phyloP scores from a whole-genome alignment of 768 basidiomycete genomes.

The Cyathus striatus region DNA sequence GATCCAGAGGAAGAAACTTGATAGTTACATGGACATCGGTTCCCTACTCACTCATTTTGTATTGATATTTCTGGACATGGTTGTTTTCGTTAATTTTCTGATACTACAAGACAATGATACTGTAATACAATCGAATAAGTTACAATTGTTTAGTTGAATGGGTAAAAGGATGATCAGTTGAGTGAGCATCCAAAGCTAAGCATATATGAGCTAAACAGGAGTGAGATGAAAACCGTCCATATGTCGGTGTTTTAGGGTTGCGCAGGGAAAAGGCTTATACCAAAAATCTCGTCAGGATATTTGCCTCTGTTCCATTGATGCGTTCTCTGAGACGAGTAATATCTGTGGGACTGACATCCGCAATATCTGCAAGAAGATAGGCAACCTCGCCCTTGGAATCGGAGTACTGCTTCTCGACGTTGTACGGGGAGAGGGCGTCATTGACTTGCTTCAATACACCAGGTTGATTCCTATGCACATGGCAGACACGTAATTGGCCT shows the following conservation, averaged over 20 bases:
- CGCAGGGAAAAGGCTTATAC: slow-evolving; percentile 29
- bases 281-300: slow-evolving; percentile 87
- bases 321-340: slow-evolving; percentile 71
- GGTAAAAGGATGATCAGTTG: slow-evolving; percentile 27
- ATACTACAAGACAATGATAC: background rate
- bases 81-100: too few relatives aligned
- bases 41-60: too few relatives aligned
- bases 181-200: slow-evolving; percentile 21
- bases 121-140: slow-evolving; percentile 14
- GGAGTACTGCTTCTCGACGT: slow-evolving; percentile 99
- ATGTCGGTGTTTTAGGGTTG: slow-evolving; percentile 20
- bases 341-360: slow-evolving; percentile 79
- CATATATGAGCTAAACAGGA: slow-evolving; percentile 13
- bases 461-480: slow-evolving; percentile 93
- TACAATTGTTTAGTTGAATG: slow-evolving; percentile 46
- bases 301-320: slow-evolving; percentile 76
- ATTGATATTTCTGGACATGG: too few relatives aligned
- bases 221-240: slow-evolving; percentile 29
- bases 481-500: slow-evolving; percentile 83
- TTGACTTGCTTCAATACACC: slow-evolving; percentile 95
- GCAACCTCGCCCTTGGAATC: slow-evolving; percentile 92
- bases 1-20: slow-evolving; percentile 88
- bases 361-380: slow-evolving; percentile 96
- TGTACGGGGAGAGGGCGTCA: slow-evolving; percentile 89
- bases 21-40: slow-evolving; percentile 7